Base-by-base conservation (phyloP, 2,329 filamentous ascomycete species). In the Didymella pinodella region DNA sequence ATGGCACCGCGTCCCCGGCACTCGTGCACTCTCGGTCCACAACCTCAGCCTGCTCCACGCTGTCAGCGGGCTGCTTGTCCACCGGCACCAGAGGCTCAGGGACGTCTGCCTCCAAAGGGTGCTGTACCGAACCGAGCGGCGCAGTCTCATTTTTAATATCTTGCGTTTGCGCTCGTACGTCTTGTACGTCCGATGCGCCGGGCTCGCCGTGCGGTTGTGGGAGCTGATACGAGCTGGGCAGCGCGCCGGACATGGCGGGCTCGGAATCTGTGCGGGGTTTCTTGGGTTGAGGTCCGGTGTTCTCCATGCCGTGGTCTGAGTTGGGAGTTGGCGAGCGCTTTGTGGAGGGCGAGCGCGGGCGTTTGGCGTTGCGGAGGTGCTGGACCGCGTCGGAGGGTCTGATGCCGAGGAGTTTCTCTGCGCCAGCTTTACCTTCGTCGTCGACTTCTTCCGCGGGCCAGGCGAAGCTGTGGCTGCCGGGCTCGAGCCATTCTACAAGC, bases 371-470 rank as follows among this genome's bases (percentile, higher is more conserved):
- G 46, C 73, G 70, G 49, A 74, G 73, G 44, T 74, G 75, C 6
- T 65, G 64, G 25, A 64, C 65, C 6, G 68, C 67, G 47, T 76
- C 66, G 52, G 70, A 63, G 54, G 77, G 65, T 48, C 77, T 67
- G 34, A 77, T 72, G 52, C 76, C 66, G 55, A 87, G 72, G 41
- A 87, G 82, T 73, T 91, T 89, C 77, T 93, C 87, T 22, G 90
- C 92, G 40, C 93, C 85, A 61, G 85, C 86, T 77, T 90, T 91
- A 78, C 95, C 92, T 49, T 88, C 88, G 6, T 84, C 83, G 29
- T 87, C 87, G 12, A 91, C 91, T 78, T 97, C 91, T 70, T 91
- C 87, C 10, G 84, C 84, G 0, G 95, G 95, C 87, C 91, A 96
- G 36, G 86, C 82, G 78, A 90, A 91, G 46, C 86, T 81, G 79